These are phyloP conservation scores for Peniophora sp. DNA, from an alignment of 1,284 basidiomycete species.

Conservation along the genomic window DNA sequence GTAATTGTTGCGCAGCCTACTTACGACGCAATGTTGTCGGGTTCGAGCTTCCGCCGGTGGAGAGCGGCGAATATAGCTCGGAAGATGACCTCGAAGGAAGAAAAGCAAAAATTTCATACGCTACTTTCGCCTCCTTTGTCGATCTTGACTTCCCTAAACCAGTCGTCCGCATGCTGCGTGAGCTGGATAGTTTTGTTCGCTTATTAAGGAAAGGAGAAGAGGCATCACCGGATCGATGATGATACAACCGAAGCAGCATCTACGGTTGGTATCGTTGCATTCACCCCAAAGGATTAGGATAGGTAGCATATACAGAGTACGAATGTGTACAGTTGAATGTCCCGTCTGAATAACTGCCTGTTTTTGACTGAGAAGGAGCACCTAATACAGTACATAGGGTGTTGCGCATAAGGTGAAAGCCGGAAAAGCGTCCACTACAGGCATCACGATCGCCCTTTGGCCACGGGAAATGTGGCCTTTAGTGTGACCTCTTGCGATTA, in stretches of 20 bases:
- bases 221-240: constrained; percentile 46
- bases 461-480: constrained; percentile 95
- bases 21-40: constrained; percentile 53
- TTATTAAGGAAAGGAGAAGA: constrained; percentile 62
- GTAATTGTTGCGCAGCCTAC: constrained; percentile 46
- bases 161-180: constrained; percentile 55
- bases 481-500: constrained; percentile 90
- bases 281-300: constrained; percentile 79
- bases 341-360: neutral
- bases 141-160: constrained; percentile 39
- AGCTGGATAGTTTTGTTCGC: constrained; percentile 63
- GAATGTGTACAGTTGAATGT: neutral
- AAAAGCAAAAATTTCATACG: constrained; percentile 35
- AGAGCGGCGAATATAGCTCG: constrained; percentile 34
- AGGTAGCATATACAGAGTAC: constrained; percentile 12
- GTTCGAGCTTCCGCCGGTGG: constrained; percentile 35
- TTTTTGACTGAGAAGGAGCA: neutral
- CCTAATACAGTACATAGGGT: constrained; percentile 37
- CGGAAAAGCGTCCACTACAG: constrained; percentile 80
- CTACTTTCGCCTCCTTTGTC: constrained; percentile 26
- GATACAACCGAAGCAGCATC: constrained; percentile 46
- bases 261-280: constrained; percentile 67
- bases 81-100: constrained; percentile 22
- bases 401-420: constrained; percentile 47
- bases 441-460: constrained; percentile 86